These are phyloP conservation scores for Paxillus involutus DNA, from an alignment of 768 basidiomycete species.

Conservation along the genomic window DNA sequence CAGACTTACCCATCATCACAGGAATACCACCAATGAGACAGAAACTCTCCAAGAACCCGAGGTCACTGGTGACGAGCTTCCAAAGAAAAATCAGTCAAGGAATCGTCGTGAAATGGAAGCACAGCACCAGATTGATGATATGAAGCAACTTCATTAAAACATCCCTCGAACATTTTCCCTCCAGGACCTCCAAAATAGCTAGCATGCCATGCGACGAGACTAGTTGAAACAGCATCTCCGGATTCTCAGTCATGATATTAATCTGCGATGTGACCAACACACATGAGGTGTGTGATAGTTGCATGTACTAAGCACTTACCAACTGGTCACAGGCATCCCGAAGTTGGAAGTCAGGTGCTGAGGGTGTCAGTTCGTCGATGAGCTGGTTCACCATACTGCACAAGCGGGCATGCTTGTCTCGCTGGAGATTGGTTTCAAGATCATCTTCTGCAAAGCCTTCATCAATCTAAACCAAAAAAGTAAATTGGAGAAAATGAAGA, in stretches of 20 bases:
- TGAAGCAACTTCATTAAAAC: constrained; percentile 83
- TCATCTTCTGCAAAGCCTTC: constrained; percentile 92
- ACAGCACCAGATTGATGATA: constrained; percentile 79
- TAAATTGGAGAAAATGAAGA: constrained; percentile 3
- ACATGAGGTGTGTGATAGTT: background rate
- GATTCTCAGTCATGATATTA: constrained; percentile 69
- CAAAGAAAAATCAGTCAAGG: background rate
- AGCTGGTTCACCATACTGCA: constrained; percentile 79
- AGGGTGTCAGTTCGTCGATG: constrained; percentile 83
- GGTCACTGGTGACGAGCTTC: constrained; percentile 68
- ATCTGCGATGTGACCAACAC: constrained; percentile 46
- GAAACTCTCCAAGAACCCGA: constrained; percentile 90
- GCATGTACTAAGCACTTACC: constrained; percentile 42
- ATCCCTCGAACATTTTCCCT: constrained; percentile 82
- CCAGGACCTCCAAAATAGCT: constrained; percentile 90
- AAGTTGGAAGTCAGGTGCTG: constrained; percentile 79
- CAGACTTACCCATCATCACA: constrained; percentile 79
- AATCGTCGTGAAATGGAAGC: background rate
- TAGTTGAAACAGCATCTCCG: constrained; percentile 86
- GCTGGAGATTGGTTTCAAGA: constrained; percentile 85
- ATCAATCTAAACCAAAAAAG: constrained; percentile 60
- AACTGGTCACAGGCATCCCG: constrained; percentile 86
- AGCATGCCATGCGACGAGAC: constrained; percentile 94
- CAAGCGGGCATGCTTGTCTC: constrained; percentile 91
- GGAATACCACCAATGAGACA: constrained; percentile 95